Percentiles rank a stretch among this genome's conserved stretches.
Conservation (phyloP, 1,139 yeast species). For the Blastobotrys serpentis region DNA sequence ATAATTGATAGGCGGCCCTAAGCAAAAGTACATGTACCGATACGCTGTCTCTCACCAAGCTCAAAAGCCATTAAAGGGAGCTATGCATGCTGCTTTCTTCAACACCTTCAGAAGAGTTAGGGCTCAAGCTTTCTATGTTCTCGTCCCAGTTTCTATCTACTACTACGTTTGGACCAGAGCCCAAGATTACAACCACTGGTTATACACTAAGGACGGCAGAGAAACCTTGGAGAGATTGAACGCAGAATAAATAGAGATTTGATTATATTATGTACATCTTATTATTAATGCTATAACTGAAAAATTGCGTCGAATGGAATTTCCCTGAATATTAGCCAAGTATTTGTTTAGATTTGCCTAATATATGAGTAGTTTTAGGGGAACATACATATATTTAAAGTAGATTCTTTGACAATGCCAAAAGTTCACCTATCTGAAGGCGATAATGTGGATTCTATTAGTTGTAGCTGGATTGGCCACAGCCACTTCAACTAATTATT, state of each 20-base stretch:
- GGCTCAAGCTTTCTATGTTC: slow-evolving; percentile 76
- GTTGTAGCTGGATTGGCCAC: neutral
- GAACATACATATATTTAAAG: neutral
- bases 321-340: too few relatives aligned
- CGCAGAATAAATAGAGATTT: slow-evolving; percentile 22
- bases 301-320: slow-evolving; percentile 2
- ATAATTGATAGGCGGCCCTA: slow-evolving; percentile 50
- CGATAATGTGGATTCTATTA: neutral
- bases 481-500: neutral
- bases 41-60: slow-evolving; percentile 94
- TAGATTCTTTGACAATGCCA: too few relatives aligned
- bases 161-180: slow-evolving; percentile 89
- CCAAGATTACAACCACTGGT: slow-evolving; percentile 85
- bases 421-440: too few relatives aligned
- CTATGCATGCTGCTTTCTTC: slow-evolving; percentile 81
- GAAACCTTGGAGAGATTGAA: slow-evolving; percentile 30
- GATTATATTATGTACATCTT: slow-evolving; percentile 4
- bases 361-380: neutral
- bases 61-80: slow-evolving; percentile 87
- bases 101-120: slow-evolving; percentile 94
- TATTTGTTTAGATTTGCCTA: too few relatives aligned
- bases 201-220: slow-evolving; percentile 97
- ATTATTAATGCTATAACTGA: slow-evolving; percentile 8
- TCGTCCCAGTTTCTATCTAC: slow-evolving; percentile 74
- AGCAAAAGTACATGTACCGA: slow-evolving; percentile 57